phyloP scores from a whole-genome alignment of 2,329 filamentous ascomycete genomes.

The Colletotrichum endophyticum region DNA sequence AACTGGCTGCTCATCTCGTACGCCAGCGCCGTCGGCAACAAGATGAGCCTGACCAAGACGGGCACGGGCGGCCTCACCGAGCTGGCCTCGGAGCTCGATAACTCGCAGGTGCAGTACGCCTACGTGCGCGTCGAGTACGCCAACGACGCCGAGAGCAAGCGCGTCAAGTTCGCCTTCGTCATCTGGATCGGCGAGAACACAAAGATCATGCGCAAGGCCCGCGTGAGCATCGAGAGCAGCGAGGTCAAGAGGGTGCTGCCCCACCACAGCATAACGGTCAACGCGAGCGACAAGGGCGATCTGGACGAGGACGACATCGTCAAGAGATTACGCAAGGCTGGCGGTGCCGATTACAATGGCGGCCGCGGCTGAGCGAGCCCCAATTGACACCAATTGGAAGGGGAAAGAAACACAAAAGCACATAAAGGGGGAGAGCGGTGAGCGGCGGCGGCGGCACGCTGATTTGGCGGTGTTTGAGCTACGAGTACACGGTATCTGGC shows the following conservation, averaged over 20 bases:
- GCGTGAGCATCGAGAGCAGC: conserved; percentile 70
- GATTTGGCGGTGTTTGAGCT: conserved; percentile 1
- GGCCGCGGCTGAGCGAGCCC: conserved; percentile 54
- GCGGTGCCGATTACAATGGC: conserved; percentile 75
- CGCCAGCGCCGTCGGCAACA: conserved; percentile 58
- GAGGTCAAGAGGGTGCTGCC: conserved; percentile 66
- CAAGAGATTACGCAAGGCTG: conserved; percentile 65
- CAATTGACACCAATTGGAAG: background rate
- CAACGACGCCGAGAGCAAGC: conserved; percentile 72
- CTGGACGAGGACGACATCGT: conserved; percentile 68
- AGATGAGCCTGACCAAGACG: conserved; percentile 59
- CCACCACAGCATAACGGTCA: conserved; percentile 71
- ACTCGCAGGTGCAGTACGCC: conserved; percentile 67
- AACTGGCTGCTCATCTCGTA: conserved; percentile 74
- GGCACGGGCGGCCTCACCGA: conserved; percentile 66
- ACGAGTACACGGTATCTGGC: conserved; percentile 19
- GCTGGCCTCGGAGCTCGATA: conserved; percentile 60
- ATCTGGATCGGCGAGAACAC: conserved; percentile 72
- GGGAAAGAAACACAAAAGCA: background rate
- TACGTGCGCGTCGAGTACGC: conserved; percentile 72
- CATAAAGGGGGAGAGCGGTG: background rate
- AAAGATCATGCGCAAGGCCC: conserved; percentile 73
- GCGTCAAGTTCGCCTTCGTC: conserved; percentile 71
- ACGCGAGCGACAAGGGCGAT: conserved; percentile 64
- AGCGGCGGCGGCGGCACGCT: background rate